A percentile compares a stretch with the other conserved stretches of the same genome.
phyloP scores from a whole-genome alignment of 345 rosid genomes.

The Arabidopsis suecica region DNA sequence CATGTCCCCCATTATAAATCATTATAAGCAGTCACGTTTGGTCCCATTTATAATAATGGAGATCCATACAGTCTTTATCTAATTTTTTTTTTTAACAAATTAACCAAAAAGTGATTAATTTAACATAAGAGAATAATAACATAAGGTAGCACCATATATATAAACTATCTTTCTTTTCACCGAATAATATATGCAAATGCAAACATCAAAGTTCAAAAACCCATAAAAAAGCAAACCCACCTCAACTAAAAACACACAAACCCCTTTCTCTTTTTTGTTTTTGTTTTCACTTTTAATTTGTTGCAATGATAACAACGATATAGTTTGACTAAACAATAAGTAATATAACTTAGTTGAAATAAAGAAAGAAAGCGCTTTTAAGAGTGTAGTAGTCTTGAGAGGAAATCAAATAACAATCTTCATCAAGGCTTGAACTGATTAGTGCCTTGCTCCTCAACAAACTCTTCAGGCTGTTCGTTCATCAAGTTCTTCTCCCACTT shows the following conservation, averaged over 20 bases:
- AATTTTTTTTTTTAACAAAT: not conserved
- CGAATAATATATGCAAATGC: slow-evolving; percentile 41
- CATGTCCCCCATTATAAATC: slow-evolving; percentile 43
- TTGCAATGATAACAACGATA: slow-evolving; percentile 39
- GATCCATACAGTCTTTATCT: not conserved
- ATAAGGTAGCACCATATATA: slow-evolving; percentile 32
- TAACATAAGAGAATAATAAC: slow-evolving; percentile 36
- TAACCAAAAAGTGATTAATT: slow-evolving; percentile 17
- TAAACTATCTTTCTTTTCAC: slow-evolving; percentile 17
- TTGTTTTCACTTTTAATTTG: slow-evolving; percentile 27
- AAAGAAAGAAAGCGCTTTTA: slow-evolving; percentile 19
- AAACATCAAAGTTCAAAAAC: slow-evolving; percentile 37
- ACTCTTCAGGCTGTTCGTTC: slow-evolving; percentile 36
- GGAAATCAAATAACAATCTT: slow-evolving; percentile 31
- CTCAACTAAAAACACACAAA: slow-evolving; percentile 26
- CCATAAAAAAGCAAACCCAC: slow-evolving; percentile 34
- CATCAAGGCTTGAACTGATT: slow-evolving; percentile 44
- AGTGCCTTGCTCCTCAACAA: slow-evolving; percentile 42
- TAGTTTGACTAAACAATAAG: slow-evolving; percentile 44
- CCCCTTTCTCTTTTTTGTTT: not conserved
- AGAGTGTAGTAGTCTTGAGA: slow-evolving; percentile 38
- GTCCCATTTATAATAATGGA: slow-evolving; percentile 26
- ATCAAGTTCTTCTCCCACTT: slow-evolving; percentile 43
- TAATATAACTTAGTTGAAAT: slow-evolving; percentile 43
- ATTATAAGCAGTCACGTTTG: slow-evolving; percentile 47